Base-by-base conservation (phyloP, 2,329 filamentous ascomycete genomes). In the Shiraia sp. region DNA sequence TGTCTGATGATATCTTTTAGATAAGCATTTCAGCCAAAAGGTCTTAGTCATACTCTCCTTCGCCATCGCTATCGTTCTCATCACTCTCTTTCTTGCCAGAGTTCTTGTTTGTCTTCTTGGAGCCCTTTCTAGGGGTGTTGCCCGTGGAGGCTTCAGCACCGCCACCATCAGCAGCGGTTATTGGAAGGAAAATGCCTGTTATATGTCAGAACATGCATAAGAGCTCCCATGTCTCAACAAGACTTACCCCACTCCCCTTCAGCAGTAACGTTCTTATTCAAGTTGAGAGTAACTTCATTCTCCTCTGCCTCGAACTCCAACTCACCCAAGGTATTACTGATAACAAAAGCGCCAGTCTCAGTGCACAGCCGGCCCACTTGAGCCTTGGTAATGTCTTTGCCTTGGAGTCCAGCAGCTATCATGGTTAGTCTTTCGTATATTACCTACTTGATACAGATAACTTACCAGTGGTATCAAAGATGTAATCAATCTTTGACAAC, bases 291-390 rank as follows among this genome's bases (percentile, higher is more conserved):
- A 14, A 56, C 49, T 17, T 59, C 55, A 29, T 59, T 59, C 43
- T 59, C 52, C 37, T 59, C 55, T 1, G 37, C 35, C 36, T 59
- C 55, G 25, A 59, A 59, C 37, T 59, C 55, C 10, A 59, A 32
- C 32, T 55, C 53, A 1, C 53, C 55, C 13, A 57, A 40, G 0
- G 49, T 44, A 24, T 51, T 49, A 6, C 37, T 40, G 30, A 59
- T 53, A 2, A 55, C 48, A 26, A 59, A 59, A 3, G 51, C 37
- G 6, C 49, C 49, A 13, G 45, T 47, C 30, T 53, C 53, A n/a
- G 43, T 28, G 26, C 55, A 59, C 0, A 59, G 34, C 15, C 36
- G 48, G 10, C 55, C 55, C 12, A 59, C 53, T 16, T 55, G 41
- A 3, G 55, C 45, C 19, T 50, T 27, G 1, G 53, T 53, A n/a